Conservation (phyloP, 192 early-diverging fungal genomes). For the Coemansia sp. region DNA sequence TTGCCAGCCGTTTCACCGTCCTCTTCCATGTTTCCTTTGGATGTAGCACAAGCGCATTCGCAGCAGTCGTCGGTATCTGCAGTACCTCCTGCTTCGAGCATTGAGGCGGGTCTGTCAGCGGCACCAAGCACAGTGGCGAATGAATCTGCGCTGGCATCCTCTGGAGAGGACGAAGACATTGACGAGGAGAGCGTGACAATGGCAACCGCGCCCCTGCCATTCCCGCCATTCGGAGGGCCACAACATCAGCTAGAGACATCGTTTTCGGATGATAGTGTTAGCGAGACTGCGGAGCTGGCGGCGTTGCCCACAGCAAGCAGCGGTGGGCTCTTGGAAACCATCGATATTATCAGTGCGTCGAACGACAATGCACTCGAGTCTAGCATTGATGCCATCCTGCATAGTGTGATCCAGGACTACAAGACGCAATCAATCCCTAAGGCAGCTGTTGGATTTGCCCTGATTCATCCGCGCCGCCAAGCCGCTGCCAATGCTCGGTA, state of each 20-base stretch:
- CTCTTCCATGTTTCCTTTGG: conserved; percentile 2
- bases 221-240: conserved; percentile 42
- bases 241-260: conserved; percentile 22
- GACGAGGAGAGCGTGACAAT: conserved; percentile 26
- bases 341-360: conserved; percentile 33
- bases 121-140: not conserved
- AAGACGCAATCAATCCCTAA: conserved; percentile 47
- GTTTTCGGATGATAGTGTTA: not conserved
- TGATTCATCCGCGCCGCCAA: conserved; percentile 45
- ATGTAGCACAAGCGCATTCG: conserved; percentile 2
- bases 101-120: not conserved
- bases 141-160: not conserved
- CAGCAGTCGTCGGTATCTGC: not conserved
- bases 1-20: not conserved
- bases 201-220: conserved; percentile 39
- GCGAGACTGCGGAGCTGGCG: not conserved
- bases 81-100: not conserved
- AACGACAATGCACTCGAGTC: conserved; percentile 46
- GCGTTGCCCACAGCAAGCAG: not conserved
- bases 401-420: conserved; percentile 51
- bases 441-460: conserved; percentile 52
- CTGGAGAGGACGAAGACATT: conserved; percentile 5
- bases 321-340: conserved; percentile 28
- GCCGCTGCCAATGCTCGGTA: not conserved
- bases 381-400: conserved; percentile 50